Percentiles rank a stretch among this genome's conserved stretches.
Conservation (phyloP, 1,284 basidiomycete species). For the Vanrija pseudolonga region DNA sequence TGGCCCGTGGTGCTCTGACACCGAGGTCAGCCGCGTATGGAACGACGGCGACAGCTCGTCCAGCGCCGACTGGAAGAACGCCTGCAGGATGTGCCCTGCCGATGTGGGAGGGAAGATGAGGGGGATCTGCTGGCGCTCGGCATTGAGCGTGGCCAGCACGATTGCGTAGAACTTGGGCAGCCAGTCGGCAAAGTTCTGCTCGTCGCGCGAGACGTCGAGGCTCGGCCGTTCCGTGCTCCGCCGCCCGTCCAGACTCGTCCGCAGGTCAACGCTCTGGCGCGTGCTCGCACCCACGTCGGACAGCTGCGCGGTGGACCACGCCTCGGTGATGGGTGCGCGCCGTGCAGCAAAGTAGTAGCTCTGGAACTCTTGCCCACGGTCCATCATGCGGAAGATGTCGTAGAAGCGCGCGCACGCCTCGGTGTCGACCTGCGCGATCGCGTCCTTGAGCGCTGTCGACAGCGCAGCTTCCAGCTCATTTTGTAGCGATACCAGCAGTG, state of each 20-base stretch:
- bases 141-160: constrained; percentile 61
- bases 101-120: constrained; percentile 63
- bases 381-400: constrained; percentile 80
- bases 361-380: constrained; percentile 82
- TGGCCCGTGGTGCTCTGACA: constrained; percentile 63
- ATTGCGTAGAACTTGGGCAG: constrained; percentile 60
- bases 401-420: constrained; percentile 56
- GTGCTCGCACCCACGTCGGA: background rate
- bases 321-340: constrained; percentile 59
- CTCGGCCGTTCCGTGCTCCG: constrained; percentile 11
- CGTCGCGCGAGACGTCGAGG: constrained; percentile 2
- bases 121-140: constrained; percentile 69
- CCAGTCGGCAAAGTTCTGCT: constrained; percentile 59
- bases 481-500: constrained; percentile 80
- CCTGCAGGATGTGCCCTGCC: constrained; percentile 66
- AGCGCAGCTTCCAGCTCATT: constrained; percentile 88
- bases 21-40: constrained; percentile 65
- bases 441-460: constrained; percentile 76
- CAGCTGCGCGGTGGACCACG: constrained; percentile 59
- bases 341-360: constrained; percentile 88
- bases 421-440: constrained; percentile 71
- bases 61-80: constrained; percentile 74
- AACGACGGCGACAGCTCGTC: constrained; percentile 73
- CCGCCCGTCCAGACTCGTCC: background rate
- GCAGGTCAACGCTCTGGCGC: too few species aligned